Evolutionary conservation across 208 protist species (phyloP), one percentile per base, ranked within the genome.

Genomic region (Trypanosoma boissoni): DNA sequence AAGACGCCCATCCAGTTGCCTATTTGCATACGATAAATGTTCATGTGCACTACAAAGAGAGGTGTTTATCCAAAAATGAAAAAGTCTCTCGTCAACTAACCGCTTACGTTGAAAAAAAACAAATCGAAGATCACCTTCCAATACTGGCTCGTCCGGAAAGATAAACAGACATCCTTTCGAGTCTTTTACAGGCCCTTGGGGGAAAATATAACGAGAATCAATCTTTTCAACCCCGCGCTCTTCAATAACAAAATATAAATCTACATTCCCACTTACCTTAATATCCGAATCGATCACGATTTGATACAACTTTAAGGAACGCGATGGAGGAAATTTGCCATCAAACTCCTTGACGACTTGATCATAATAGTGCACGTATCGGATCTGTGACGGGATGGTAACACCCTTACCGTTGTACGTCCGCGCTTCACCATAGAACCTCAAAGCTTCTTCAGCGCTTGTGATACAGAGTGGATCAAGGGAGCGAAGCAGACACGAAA

Each of bases 341-440:
- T 61, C 41, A 32, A 54, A 74, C 7, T 72, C 64, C 2, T 55
- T 31, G 26, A 76, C 21, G 4, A 76, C 57, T 0, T 41, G 28
- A 24, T 74, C 72, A 26, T 69, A 83, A 64, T 83, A 83, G 23
- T 60, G 21, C 46, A 79, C 72, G 54, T 83, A 83, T n/a, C 72
- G 58, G 21, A 60, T 51, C 56, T 96, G 92, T 24, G 71, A 86
- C 18, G 87, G 86, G 37, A 96, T 96, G 5, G 90, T 97, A 7
- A 97, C 81, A 32, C 89, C 91, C 44, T 70, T 65, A 28, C 78
- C 72, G 31, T 95, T 67, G 34, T 56, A 21, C 6, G 87, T 95
- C 24, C 92, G 78, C 34, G 51, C 55, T 8, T 72, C 31, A 42
- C 65, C 73, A 63, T 87, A 97, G 48, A 73, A 83, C 9, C 67